phyloP scores from a whole-genome alignment of 1,284 basidiomycete genomes.

The Singerocomus inundabilis region DNA sequence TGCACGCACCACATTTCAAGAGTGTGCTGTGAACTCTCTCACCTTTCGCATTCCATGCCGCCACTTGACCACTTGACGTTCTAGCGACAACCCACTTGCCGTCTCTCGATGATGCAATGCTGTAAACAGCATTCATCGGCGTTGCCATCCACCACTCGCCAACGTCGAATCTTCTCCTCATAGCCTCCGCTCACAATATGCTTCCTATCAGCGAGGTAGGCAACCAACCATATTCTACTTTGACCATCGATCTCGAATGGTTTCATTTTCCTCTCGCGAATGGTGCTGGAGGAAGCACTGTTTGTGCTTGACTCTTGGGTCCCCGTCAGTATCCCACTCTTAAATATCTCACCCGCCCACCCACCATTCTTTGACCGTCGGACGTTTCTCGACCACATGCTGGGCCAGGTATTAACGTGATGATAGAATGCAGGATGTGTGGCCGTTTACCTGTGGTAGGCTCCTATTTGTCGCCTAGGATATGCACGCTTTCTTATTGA shows the following conservation, averaged over 20 bases:
- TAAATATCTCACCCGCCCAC: neutral
- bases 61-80: neutral
- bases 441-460: neutral
- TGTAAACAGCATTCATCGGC: neutral
- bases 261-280: too few relatives aligned
- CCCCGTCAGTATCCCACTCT: too few relatives aligned
- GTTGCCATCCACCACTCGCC: too few relatives aligned
- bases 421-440: neutral
- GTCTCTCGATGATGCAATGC: constrained; percentile 1
- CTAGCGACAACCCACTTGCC: constrained; percentile 10
- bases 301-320: neutral
- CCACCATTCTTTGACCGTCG: neutral
- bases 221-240: neutral
- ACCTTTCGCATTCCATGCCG: neutral
- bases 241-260: neutral
- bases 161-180: constrained; percentile 6
- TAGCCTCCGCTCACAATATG: neutral
- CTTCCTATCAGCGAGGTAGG: neutral
- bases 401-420: neutral
- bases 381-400: neutral
- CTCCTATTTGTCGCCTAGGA: neutral
- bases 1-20: neutral
- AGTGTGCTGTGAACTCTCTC: neutral
- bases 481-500: neutral
- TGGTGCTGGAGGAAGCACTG: neutral